Percentiles rank a stretch among this genome's conserved stretches.
Evolutionary conservation across 2,329 filamentous ascomycete genomes (phyloP).

Genomic region (Ophiostoma tasmaniense): DNA sequence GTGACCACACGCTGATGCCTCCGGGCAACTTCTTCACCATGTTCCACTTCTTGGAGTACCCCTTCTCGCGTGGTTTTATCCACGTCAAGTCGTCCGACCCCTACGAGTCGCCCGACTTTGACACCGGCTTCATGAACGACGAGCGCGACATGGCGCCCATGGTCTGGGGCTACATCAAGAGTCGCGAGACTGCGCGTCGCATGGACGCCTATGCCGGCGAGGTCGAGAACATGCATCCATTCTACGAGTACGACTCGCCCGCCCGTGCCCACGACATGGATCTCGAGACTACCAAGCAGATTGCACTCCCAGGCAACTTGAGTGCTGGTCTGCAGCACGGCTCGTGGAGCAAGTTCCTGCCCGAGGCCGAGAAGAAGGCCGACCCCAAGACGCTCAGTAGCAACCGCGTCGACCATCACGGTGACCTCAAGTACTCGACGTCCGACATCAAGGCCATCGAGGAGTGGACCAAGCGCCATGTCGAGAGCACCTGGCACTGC

Average conservation of each 20-base stretch:
- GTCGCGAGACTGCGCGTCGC: constrained; percentile 66
- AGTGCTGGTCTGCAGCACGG: constrained; percentile 65
- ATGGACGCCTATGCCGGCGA: constrained; percentile 74
- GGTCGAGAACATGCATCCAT: constrained; percentile 59
- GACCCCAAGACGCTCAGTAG: constrained; percentile 47
- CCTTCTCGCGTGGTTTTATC: constrained; percentile 63
- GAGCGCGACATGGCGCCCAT: constrained; percentile 76
- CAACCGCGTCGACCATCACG: constrained; percentile 50
- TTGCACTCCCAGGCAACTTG: constrained; percentile 64
- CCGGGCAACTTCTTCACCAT: constrained; percentile 75
- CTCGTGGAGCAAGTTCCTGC: constrained; percentile 56
- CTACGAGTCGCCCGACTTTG: constrained; percentile 69
- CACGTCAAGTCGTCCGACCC: constrained; percentile 64
- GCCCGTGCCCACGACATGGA: constrained; percentile 66
- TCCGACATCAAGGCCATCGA: constrained; percentile 58
- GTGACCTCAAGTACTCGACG: constrained; percentile 57
- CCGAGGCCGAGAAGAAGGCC: constrained; percentile 43
- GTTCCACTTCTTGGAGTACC: constrained; percentile 75
- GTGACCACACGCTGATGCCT: constrained; percentile 55
- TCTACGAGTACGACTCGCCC: constrained; percentile 61
- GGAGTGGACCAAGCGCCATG: constrained; percentile 62
- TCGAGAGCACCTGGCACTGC: constrained; percentile 67
- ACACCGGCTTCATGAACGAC: constrained; percentile 78
- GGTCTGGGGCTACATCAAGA: constrained; percentile 81
- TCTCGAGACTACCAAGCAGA: constrained; percentile 63